Evolutionary conservation across 768 basidiomycete species (phyloP).

Genomic region (Tremella fuciformis): DNA sequence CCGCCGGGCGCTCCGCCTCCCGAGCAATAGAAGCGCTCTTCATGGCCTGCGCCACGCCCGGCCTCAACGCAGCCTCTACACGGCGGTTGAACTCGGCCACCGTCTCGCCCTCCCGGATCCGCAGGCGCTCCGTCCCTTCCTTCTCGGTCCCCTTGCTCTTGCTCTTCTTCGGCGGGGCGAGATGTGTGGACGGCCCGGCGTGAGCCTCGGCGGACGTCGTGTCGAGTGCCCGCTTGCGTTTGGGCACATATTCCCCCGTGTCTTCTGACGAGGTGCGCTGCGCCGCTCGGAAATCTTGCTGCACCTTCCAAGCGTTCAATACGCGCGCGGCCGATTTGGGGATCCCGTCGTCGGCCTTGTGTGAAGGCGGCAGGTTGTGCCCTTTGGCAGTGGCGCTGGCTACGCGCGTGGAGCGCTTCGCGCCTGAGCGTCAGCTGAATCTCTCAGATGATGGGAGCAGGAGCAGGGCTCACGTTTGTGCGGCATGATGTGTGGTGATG

Average conservation of each 20-base stretch:
- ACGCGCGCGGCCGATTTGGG: conserved; percentile 41
- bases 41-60: conserved; percentile 44
- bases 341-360: conserved; percentile 29
- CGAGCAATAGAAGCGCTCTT: conserved; percentile 31
- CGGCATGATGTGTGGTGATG: conserved; percentile 32
- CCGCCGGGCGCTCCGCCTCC: conserved; percentile 10
- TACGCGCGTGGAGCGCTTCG: conserved; percentile 43
- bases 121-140: background rate
- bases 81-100: conserved; percentile 49
- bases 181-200: background rate
- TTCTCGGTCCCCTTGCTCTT: background rate
- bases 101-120: conserved; percentile 41
- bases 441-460: background rate
- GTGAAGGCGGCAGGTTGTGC: conserved; percentile 31
- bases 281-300: conserved; percentile 30
- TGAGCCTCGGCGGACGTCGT: background rate
- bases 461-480: conserved; percentile 39
- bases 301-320: conserved; percentile 34
- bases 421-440: conserved; percentile 22
- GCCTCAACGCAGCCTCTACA: conserved; percentile 42
- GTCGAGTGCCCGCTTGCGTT: conserved; percentile 2
- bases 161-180: background rate
- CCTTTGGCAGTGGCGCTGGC: conserved; percentile 39
- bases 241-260: conserved; percentile 22
- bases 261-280: conserved; percentile 30